Evolutionary conservation across 176 grass and related monocot species (phyloP).

Genomic region (Otatea glauca): DNA sequence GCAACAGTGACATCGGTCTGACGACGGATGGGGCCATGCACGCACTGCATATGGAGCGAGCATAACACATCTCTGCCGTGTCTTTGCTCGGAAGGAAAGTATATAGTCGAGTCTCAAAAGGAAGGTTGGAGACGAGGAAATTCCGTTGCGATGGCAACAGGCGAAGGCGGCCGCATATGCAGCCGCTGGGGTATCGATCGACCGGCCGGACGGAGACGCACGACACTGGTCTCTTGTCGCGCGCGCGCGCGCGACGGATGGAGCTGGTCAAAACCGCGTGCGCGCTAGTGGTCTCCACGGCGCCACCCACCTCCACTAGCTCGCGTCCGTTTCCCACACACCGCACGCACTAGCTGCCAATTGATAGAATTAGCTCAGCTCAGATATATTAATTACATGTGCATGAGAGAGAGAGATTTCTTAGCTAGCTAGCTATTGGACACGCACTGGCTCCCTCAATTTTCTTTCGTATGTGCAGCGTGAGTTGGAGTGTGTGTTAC

Average conservation of each 20-base stretch:
- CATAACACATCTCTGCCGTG: background rate
- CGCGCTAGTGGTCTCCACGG: slow-evolving; percentile 41
- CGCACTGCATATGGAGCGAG: background rate
- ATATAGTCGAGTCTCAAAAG: background rate
- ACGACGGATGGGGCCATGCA: background rate
- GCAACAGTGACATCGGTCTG: background rate
- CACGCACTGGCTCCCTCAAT: background rate
- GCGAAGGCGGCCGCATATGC: background rate
- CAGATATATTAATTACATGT: background rate
- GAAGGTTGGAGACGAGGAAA: background rate
- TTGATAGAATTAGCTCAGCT: background rate
- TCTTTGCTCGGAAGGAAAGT: slow-evolving; percentile 25
- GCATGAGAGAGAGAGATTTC: background rate
- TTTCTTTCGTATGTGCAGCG: too few species aligned
- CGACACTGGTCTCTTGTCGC: background rate
- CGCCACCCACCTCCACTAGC: slow-evolving; percentile 38
- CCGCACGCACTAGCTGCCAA: slow-evolving; percentile 6
- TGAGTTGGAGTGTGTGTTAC: too few species aligned
- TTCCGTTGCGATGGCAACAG: background rate
- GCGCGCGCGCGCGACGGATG: background rate
- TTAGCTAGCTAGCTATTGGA: background rate
- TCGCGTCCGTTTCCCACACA: slow-evolving; percentile 14
- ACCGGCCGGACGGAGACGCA: background rate
- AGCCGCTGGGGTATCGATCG: background rate
- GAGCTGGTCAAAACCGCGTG: slow-evolving; percentile 38